A percentile compares a stretch with the other conserved stretches of the same genome.
These are phyloP conservation scores for Brassica hybrid DNA, from an alignment of 441 rosid species.

Conservation along the genomic window DNA sequence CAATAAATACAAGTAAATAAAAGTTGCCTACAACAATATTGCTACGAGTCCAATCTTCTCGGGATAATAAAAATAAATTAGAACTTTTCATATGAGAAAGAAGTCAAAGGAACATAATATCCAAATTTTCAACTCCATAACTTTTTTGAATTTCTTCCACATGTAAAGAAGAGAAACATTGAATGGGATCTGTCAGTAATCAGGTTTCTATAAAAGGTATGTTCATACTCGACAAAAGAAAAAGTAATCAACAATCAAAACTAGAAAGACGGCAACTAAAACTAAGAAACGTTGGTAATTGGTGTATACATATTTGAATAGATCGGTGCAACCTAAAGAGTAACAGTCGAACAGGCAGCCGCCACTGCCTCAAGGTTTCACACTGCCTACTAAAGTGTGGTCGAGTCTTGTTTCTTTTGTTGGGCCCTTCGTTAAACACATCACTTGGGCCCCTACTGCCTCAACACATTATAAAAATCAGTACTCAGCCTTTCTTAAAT, in stretches of 20 bases:
- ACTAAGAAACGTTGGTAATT: neutral
- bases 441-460: conserved; percentile 2
- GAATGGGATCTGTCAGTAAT: conserved; percentile 25
- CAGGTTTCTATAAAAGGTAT: conserved; percentile 19
- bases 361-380: neutral
- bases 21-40: conserved; percentile 26
- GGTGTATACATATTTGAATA: neutral
- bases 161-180: conserved; percentile 23
- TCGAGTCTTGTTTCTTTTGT: neutral
- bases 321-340: neutral
- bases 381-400: conserved; percentile 3
- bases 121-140: conserved; percentile 31
- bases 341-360: neutral
- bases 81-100: conserved; percentile 12
- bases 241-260: neutral
- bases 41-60: conserved; percentile 32
- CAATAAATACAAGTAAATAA: neutral
- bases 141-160: conserved; percentile 7
- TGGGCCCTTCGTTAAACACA: neutral
- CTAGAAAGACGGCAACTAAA: conserved; percentile 7
- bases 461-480: too few species aligned
- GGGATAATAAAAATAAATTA: conserved; percentile 5
- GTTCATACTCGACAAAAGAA: conserved; percentile 25
- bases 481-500: too few species aligned
- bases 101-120: conserved; percentile 42